These are phyloP conservation scores for Cladorrhinum sp. DNA, from an alignment of 2,329 filamentous ascomycete genomes.

Conservation along the genomic window DNA sequence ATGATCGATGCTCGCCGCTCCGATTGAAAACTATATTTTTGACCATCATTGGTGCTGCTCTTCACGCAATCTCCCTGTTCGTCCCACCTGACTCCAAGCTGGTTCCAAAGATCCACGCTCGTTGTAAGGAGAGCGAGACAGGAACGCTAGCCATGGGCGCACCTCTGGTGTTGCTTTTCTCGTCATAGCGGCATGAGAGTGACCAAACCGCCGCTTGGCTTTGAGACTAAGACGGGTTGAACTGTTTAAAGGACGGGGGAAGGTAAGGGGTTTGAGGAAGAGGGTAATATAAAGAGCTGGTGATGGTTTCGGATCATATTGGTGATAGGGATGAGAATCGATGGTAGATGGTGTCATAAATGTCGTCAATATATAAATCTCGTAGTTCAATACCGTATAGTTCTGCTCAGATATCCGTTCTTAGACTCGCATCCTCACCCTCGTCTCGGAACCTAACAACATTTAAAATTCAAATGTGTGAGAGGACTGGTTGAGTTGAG, in stretches of 20 bases:
- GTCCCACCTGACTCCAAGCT: background rate
- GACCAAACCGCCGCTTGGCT: background rate
- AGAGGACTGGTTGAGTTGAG: constrained; percentile 21
- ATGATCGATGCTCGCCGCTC: constrained; percentile 26
- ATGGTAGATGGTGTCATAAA: background rate
- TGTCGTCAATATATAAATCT: background rate
- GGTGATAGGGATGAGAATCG: background rate
- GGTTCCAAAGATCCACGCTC: background rate
- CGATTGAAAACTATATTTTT: constrained; percentile 41
- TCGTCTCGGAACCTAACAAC: constrained; percentile 5
- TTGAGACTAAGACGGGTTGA: background rate
- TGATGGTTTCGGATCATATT: background rate
- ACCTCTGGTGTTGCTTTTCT: constrained; percentile 16
- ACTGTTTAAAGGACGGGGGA: background rate
- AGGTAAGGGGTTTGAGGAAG: background rate
- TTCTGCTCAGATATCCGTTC: constrained; percentile 32
- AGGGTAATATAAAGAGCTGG: background rate
- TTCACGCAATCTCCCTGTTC: constrained; percentile 6
- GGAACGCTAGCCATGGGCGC: constrained; percentile 18
- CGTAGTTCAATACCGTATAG: background rate
- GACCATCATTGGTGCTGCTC: constrained; percentile 29
- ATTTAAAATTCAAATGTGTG: constrained; percentile 11
- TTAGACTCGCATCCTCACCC: constrained; percentile 22
- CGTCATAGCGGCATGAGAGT: constrained; percentile 17
- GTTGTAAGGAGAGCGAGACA: constrained; percentile 1